A percentile compares a stretch with the other conserved stretches of the same genome.
Conservation (phyloP, 306 rosid genomes). For the Gastrolobium bilobum region DNA sequence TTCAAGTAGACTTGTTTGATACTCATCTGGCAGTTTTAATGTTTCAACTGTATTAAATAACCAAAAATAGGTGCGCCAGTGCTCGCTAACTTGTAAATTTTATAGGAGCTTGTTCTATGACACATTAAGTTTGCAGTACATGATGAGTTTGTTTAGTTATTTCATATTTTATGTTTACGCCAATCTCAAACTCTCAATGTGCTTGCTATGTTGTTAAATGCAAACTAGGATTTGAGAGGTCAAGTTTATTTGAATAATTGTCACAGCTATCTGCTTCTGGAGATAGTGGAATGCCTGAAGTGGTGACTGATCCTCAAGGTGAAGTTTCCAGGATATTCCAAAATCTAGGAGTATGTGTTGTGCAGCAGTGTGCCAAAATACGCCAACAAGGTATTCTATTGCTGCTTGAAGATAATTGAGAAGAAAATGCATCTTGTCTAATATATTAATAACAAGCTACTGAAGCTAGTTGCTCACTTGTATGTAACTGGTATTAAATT, state of each 20-base stretch:
- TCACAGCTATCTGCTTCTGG: constrained; percentile 94
- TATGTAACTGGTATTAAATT: neutral
- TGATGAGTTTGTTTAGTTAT: constrained; percentile 13
- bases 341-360: constrained; percentile 88
- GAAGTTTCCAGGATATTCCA: constrained; percentile 90
- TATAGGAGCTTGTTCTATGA: constrained; percentile 25
- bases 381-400: constrained; percentile 89
- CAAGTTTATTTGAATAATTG: constrained; percentile 28
- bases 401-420: constrained; percentile 30
- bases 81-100: constrained; percentile 33
- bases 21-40: constrained; percentile 1
- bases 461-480: constrained; percentile 16
- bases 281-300: constrained; percentile 97
- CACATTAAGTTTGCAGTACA: neutral
- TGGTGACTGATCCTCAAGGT: constrained; percentile 90
- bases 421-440: constrained; percentile 29
- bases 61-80: neutral
- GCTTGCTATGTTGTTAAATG: constrained; percentile 30
- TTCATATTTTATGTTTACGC: constrained; percentile 8
- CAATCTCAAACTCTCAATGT: neutral
- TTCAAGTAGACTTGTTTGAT: neutral
- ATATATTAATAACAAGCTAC: constrained; percentile 8
- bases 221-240: constrained; percentile 36
- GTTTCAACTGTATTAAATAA: constrained; percentile 1
- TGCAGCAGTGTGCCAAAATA: constrained; percentile 98